Percentiles rank a stretch among this genome's conserved stretches.
phyloP scores from a whole-genome alignment of 208 protist species.

The Leishmania braziliensis region DNA sequence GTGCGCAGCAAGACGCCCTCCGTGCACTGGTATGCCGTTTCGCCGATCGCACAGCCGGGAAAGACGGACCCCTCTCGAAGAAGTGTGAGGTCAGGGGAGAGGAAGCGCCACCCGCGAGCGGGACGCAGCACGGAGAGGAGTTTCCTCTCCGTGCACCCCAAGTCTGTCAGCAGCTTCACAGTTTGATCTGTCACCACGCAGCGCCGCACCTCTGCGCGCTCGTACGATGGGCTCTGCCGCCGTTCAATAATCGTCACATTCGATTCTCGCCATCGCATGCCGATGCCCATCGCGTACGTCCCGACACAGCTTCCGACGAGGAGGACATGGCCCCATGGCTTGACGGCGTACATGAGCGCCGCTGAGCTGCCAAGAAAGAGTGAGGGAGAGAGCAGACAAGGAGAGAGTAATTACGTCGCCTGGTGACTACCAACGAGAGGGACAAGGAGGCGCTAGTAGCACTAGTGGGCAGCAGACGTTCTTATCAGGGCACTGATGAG shows the following conservation, averaged over 20 bases:
- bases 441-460: not conserved
- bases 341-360: constrained; percentile 80
- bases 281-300: constrained; percentile 80
- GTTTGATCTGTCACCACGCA: constrained; percentile 74
- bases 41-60: constrained; percentile 69
- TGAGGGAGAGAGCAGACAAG: constrained; percentile 18
- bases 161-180: constrained; percentile 69
- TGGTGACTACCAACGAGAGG: not conserved
- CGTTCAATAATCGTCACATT: constrained; percentile 73
- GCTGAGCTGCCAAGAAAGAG: constrained; percentile 16
- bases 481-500: not conserved
- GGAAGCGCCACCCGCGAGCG: constrained; percentile 67
- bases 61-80: constrained; percentile 57
- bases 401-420: not conserved
- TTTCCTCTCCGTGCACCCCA: constrained; percentile 64
- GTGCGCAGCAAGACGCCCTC: constrained; percentile 65
- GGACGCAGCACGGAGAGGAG: constrained; percentile 50
- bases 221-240: constrained; percentile 48
- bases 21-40: constrained; percentile 69
- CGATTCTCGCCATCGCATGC: constrained; percentile 87
- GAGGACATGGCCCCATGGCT: constrained; percentile 82
- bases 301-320: constrained; percentile 71
- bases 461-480: not conserved
- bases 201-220: constrained; percentile 37
- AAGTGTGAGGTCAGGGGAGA: constrained; percentile 43